These are phyloP conservation scores for Lentinus tigrinus DNA, from an alignment of 768 basidiomycete species.

Conservation along the genomic window DNA sequence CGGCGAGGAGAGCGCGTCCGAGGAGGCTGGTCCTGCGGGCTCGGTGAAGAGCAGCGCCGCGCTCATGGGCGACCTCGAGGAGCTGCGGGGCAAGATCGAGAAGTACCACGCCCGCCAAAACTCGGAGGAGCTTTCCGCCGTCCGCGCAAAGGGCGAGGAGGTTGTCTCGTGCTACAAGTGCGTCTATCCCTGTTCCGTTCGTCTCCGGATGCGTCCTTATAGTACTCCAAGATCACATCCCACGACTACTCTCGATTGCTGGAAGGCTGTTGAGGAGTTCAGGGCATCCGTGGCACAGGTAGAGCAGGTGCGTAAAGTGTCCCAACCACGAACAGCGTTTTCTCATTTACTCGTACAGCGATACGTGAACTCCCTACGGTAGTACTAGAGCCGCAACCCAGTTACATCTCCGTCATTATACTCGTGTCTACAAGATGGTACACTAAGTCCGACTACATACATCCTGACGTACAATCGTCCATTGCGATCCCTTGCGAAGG, in stretches of 20 bases:
- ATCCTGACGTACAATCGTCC: constrained; percentile 10
- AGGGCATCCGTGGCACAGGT: constrained; percentile 64
- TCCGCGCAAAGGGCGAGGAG: constrained; percentile 55
- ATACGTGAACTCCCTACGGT: constrained; percentile 55
- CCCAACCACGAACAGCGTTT: background rate
- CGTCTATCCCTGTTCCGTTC: constrained; percentile 21
- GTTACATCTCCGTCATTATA: background rate
- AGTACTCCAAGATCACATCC: constrained; percentile 37
- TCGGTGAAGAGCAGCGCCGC: constrained; percentile 57
- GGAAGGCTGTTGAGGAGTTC: constrained; percentile 69
- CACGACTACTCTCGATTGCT: constrained; percentile 66
- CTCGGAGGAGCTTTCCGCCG: constrained; percentile 52
- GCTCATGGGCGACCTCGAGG: constrained; percentile 73
- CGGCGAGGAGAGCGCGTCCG: constrained; percentile 32
- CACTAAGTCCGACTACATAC: constrained; percentile 4
- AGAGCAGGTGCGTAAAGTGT: constrained; percentile 54
- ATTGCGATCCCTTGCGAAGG: background rate
- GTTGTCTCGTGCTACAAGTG: constrained; percentile 78
- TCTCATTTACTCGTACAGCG: constrained; percentile 40
- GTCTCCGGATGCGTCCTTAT: background rate
- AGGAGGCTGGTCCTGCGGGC: constrained; percentile 36
- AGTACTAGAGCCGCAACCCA: constrained; percentile 3
- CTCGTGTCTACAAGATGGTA: background rate
- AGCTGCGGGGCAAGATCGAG: constrained; percentile 71
- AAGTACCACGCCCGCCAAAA: constrained; percentile 59